Evolutionary conservation across 371 early-diverging fungal species (phyloP).

Genomic region (Mucor racemosus): DNA sequence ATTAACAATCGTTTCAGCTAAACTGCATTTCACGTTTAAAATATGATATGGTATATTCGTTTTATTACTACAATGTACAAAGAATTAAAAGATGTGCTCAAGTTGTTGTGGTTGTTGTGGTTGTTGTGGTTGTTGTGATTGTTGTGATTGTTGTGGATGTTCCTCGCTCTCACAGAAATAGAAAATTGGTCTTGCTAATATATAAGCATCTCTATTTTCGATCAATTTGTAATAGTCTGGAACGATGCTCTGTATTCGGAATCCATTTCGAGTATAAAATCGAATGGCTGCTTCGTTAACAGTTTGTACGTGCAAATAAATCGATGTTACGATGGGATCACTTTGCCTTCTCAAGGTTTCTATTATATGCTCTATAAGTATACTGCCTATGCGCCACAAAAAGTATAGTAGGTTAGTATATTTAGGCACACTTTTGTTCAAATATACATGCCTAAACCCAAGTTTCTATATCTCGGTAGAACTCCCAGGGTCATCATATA

Average conservation of each 20-base stretch:
- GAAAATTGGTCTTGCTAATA: conserved; percentile 23
- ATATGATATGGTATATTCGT: background rate
- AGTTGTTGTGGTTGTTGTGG: background rate
- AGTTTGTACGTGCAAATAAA: conserved; percentile 35
- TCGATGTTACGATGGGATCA: conserved; percentile 21
- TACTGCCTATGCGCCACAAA: conserved; percentile 8
- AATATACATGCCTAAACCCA: conserved; percentile 29
- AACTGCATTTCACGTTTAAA: no score
- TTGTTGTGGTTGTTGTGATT: no score
- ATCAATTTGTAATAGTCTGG: conserved; percentile 28
- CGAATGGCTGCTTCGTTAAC: conserved; percentile 27
- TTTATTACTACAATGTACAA: background rate
- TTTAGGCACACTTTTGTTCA: no score
- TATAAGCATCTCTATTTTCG: conserved; percentile 33
- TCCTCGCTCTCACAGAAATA: background rate
- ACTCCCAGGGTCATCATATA: conserved; percentile 37
- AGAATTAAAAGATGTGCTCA: background rate
- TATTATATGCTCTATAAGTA: conserved; percentile 25
- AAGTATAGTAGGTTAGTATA: no score
- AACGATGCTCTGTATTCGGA: conserved; percentile 24
- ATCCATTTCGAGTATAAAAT: conserved; percentile 31
- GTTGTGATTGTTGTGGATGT: background rate
- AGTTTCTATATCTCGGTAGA: conserved; percentile 18
- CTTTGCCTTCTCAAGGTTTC: conserved; percentile 12
- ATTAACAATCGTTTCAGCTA: no score